Evolutionary conservation across 1,139 yeast genomes (phyloP).

Genomic region (Geotrichum restrictum): DNA sequence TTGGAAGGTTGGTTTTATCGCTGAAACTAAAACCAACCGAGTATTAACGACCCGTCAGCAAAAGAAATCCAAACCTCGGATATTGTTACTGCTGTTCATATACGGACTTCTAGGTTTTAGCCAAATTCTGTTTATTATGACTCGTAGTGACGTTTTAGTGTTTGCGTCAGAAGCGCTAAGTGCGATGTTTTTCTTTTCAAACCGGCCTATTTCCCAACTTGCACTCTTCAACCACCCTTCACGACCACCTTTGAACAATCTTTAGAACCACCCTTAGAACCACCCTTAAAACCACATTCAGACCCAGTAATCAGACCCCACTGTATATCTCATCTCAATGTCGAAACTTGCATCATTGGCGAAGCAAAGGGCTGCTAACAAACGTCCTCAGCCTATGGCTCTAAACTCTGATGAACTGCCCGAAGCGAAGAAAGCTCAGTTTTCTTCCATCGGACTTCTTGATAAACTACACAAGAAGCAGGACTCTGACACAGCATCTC

Average conservation of each 20-base stretch:
- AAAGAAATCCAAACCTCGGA: too few relatives aligned
- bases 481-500: neutral
- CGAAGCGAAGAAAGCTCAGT: conserved; percentile 9
- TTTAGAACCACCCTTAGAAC: neutral
- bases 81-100: too few relatives aligned
- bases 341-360: conserved; percentile 22
- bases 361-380: conserved; percentile 18
- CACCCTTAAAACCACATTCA: neutral
- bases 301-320: too few relatives aligned
- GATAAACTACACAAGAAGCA: conserved; percentile 13
- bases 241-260: too few relatives aligned
- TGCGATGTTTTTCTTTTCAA: too few relatives aligned
- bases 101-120: too few relatives aligned
- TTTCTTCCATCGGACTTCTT: conserved; percentile 16
- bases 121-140: too few relatives aligned
- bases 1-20: neutral
- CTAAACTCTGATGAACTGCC: conserved; percentile 3
- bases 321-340: conserved; percentile 2
- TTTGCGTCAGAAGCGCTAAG: too few relatives aligned
- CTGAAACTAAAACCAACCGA: neutral
- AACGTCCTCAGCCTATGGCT: conserved; percentile 11
- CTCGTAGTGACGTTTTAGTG: too few relatives aligned
- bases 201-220: too few relatives aligned
- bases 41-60: too few relatives aligned
- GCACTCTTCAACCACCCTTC: too few relatives aligned